A percentile compares a stretch with the other conserved stretches of the same genome.
Conservation (phyloP, 2,329 filamentous ascomycete species). For the Periglandula ipomoeae region DNA sequence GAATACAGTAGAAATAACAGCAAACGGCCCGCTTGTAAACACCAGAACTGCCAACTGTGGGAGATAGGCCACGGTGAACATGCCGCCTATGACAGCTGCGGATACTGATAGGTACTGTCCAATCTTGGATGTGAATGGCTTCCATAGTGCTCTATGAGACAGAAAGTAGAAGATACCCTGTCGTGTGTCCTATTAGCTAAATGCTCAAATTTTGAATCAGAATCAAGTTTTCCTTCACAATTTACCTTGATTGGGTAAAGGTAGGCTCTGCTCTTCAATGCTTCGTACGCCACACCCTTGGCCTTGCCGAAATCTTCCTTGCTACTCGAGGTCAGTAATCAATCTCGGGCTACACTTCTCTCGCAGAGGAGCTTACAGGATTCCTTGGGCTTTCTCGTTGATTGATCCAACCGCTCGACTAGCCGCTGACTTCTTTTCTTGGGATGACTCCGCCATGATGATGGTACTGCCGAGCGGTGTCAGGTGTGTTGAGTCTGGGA, state of each 20-base stretch:
- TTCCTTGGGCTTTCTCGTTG: constrained; percentile 38
- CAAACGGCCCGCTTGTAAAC: constrained; percentile 76
- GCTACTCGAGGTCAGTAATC: constrained; percentile 22
- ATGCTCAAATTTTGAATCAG: too few relatives aligned
- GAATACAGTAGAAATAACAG: constrained; percentile 62
- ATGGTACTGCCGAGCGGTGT: too few relatives aligned
- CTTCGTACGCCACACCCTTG: constrained; percentile 53
- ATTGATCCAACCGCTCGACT: constrained; percentile 29
- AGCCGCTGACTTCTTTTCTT: constrained; percentile 14
- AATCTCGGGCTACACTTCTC: neutral
- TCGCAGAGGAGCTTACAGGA: constrained; percentile 29
- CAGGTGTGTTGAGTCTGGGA: neutral
- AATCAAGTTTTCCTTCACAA: too few relatives aligned
- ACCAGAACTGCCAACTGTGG: constrained; percentile 77
- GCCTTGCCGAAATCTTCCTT: constrained; percentile 65
- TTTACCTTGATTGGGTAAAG: constrained; percentile 70
- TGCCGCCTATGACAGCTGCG: constrained; percentile 59
- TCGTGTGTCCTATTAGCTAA: neutral
- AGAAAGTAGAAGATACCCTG: constrained; percentile 53
- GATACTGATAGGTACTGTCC: constrained; percentile 60
- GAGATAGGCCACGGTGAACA: constrained; percentile 83
- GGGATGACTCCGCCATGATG: constrained; percentile 11
- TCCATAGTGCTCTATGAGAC: constrained; percentile 47
- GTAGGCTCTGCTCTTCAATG: constrained; percentile 68
- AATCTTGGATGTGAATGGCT: constrained; percentile 46